phyloP scores from a whole-genome alignment of 768 basidiomycete species.

The Lentinula raphanica region DNA sequence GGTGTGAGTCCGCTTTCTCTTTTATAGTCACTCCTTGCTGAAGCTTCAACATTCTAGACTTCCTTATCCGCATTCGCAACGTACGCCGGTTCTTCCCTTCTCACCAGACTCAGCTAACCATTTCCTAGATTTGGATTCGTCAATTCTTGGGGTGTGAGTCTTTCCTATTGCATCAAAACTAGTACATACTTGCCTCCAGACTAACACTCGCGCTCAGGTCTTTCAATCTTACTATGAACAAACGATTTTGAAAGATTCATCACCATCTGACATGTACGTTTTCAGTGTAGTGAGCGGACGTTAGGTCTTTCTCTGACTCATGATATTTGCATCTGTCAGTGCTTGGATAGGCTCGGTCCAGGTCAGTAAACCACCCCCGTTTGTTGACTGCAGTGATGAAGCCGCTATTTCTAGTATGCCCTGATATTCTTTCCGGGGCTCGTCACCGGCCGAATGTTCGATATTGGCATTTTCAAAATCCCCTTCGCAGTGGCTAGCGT shows the following conservation, averaged over 20 bases:
- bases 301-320: neutral
- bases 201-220: constrained; percentile 22
- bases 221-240: neutral
- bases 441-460: constrained; percentile 47
- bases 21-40: neutral
- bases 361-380: constrained; percentile 17
- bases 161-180: no score
- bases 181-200: neutral
- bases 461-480: constrained; percentile 43
- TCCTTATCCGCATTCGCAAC: neutral
- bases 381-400: neutral
- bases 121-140: constrained; percentile 36
- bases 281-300: no score
- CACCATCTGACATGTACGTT: constrained; percentile 6
- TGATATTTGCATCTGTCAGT: constrained; percentile 20
- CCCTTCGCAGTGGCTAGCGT: constrained; percentile 41
- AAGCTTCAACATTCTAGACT: neutral
- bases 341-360: constrained; percentile 56
- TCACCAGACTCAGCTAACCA: neutral
- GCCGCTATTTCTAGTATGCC: constrained; percentile 28
- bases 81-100: neutral
- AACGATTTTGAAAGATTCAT: neutral
- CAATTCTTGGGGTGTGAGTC: constrained; percentile 42
- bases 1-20: constrained; percentile 22
- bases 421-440: constrained; percentile 40